phyloP scores from a whole-genome alignment of 2,329 filamentous ascomycete species.

The Atkinsonella hypoxylon region DNA sequence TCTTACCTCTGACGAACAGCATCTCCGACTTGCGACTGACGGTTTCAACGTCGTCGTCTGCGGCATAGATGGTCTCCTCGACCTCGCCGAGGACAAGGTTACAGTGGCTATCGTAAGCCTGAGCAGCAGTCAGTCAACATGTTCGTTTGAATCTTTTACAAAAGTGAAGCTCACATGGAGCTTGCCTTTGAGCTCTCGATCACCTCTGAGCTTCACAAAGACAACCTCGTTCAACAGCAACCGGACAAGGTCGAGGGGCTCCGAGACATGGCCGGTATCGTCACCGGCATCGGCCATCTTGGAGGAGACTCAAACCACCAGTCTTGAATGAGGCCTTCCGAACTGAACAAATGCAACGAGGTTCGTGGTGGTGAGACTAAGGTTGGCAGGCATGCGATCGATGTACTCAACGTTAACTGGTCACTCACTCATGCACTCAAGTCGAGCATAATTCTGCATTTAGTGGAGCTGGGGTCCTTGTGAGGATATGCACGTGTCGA shows the following conservation, averaged over 20 bases:
- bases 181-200: conserved; percentile 88
- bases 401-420: not conserved
- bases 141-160: not conserved
- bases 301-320: too few species aligned
- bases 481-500: not conserved
- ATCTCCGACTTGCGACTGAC: conserved; percentile 97
- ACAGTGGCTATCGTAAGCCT: conserved; percentile 99
- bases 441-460: conserved; percentile 1
- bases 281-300: conserved; percentile 76
- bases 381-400: not conserved
- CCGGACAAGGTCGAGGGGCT: conserved; percentile 91
- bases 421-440: not conserved
- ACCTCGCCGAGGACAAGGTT: conserved; percentile 94
- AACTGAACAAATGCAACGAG: not conserved
- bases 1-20: conserved; percentile 77
- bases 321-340: not conserved
- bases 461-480: not conserved
- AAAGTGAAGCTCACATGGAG: conserved; percentile 55
- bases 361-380: not conserved
- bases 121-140: not conserved
- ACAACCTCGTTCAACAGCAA: conserved; percentile 91
- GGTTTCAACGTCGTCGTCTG: conserved; percentile 89
- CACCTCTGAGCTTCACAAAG: conserved; percentile 92
- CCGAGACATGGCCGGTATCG: conserved; percentile 60
- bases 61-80: conserved; percentile 90